phyloP scores from a whole-genome alignment of 2,329 filamentous ascomycete genomes.

The Cytospora leucostoma region DNA sequence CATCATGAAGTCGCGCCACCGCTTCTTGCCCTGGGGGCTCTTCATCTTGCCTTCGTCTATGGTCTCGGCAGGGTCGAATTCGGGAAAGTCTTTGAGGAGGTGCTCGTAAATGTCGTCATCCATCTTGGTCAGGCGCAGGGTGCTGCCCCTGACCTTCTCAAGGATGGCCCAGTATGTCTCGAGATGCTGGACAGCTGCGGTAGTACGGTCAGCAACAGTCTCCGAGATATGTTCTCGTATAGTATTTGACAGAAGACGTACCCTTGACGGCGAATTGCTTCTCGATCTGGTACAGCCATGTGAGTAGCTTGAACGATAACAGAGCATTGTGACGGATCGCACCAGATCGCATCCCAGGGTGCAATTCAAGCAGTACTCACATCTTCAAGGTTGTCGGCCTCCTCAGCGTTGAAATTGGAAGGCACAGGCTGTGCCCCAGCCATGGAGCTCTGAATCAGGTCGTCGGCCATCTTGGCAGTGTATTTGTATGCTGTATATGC shows the following conservation, averaged over 20 bases:
- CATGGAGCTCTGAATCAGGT: conserved; percentile 28
- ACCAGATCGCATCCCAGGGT: background rate
- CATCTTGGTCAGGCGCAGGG: conserved; percentile 85
- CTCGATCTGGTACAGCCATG: conserved; percentile 69
- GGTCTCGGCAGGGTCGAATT: conserved; percentile 79
- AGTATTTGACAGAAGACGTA: conserved; percentile 37
- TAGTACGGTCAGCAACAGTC: conserved; percentile 5
- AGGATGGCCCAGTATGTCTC: conserved; percentile 96
- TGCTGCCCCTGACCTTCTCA: conserved; percentile 85
- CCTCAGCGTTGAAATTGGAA: conserved; percentile 61
- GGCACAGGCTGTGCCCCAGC: conserved; percentile 41
- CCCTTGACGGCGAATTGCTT: conserved; percentile 99
- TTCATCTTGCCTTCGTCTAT: conserved; percentile 96
- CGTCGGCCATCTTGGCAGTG: conserved; percentile 16
- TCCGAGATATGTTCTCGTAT: conserved; percentile 27
- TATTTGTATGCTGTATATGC: background rate
- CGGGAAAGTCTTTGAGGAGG: conserved; percentile 84
- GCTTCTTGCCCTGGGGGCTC: conserved; percentile 91
- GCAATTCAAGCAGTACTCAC: conserved; percentile 42
- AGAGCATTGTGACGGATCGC: background rate
- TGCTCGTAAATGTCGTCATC: conserved; percentile 95
- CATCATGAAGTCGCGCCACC: conserved; percentile 94
- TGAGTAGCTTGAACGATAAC: conserved; percentile 2
- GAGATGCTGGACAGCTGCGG: conserved; percentile 84
- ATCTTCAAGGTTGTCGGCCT: conserved; percentile 57